Evolutionary conservation across 306 rosid genomes (phyloP).

Genomic region (Gleditsia sinensis): DNA sequence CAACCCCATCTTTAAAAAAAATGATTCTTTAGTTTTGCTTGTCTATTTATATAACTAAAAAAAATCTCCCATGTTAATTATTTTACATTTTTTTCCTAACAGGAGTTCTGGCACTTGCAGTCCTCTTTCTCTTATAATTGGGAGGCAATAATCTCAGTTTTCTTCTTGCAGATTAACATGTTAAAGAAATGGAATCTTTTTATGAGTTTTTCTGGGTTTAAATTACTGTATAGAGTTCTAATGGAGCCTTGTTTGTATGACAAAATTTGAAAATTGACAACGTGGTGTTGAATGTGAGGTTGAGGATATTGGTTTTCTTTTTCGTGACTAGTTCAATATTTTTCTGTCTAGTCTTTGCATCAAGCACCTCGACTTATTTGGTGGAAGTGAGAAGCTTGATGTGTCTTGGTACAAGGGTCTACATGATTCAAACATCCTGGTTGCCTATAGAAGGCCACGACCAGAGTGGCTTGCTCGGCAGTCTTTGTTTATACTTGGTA

Average conservation of each 20-base stretch:
- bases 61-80: neutral
- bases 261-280: neutral
- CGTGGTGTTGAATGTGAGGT: neutral
- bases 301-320: neutral
- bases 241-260: neutral
- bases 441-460: constrained; percentile 79
- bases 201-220: neutral
- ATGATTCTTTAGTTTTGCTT: neutral
- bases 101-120: constrained; percentile 67
- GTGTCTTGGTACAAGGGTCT: constrained; percentile 84
- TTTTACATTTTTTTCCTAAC: constrained; percentile 6
- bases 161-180: neutral
- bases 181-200: neutral
- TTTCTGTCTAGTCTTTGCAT: constrained; percentile 64
- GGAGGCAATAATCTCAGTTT: constrained; percentile 61
- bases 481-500: constrained; percentile 84
- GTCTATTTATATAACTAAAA: neutral
- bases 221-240: neutral
- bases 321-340: neutral
- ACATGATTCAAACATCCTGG: constrained; percentile 73
- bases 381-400: constrained; percentile 93
- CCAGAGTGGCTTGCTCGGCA: constrained; percentile 84
- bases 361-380: constrained; percentile 89
- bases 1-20: neutral
- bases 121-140: constrained; percentile 77